Evolutionary conservation across 257 asterid genomes (phyloP), one percentile per base, ranked within the genome.

Genomic region (Anisodus tanguticus): DNA sequence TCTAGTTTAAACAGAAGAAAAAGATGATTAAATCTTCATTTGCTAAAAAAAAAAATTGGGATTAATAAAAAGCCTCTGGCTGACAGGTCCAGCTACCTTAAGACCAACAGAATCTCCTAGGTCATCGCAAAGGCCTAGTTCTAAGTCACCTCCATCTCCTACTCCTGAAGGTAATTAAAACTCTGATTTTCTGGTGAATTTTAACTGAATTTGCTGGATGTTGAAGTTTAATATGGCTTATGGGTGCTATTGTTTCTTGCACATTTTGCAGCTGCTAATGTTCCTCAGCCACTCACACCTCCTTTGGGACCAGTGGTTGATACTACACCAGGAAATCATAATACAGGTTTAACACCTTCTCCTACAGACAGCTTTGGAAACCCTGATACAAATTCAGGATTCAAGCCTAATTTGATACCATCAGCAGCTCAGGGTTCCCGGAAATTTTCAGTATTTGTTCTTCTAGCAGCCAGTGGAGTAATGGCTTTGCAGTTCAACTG

Each of bases 391-490:
- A 60, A 83, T 86, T 92, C 93, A 2, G 97, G 95, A 62, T 86
- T 88, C 87, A 87, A 90, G 58, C 94, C 97, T 13, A 86, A 83
- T 79, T 81, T 91, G 67, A 82, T 72, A 66, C 84, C 84, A 37
- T 91, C 97, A 5, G 77, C 90, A 7, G 91, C 95, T n/a, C 83
- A 69, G 62, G 57, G 89, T 45, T 84, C 81, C 70, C 60, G 11
- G 19, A 79, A 77, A 68, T 55, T 74, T 62, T 85, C 90, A 43
- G 85, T 31, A 59, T 84, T 82, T 59, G 19, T 88, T 84, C 53
- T 89, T 78, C 79, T 86, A 63, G 90, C 87, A 59, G 68, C 80
- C 3, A 47, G 86, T 72, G 94, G 88, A 83, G 82, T 86, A 39
- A 43, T 87, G 84, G 70, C 90, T 55, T 53, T 91, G 49, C 80